These are phyloP conservation scores for Cystobasidium onofrii DNA, from an alignment of 768 basidiomycete genomes.

Conservation along the genomic window DNA sequence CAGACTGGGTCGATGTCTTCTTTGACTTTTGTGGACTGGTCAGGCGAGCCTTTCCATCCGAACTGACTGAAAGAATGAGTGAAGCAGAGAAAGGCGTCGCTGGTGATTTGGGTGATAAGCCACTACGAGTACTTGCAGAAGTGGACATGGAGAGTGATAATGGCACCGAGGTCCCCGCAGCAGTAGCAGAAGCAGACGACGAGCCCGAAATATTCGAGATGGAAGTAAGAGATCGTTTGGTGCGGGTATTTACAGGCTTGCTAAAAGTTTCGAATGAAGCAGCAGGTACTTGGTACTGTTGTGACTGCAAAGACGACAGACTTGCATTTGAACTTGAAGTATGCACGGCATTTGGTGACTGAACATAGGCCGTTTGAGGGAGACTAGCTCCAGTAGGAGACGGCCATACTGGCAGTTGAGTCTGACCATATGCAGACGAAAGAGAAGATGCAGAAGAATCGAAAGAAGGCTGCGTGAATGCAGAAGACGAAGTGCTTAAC, in stretches of 20 bases:
- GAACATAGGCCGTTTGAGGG: neutral
- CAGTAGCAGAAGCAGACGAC: neutral
- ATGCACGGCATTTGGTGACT: neutral
- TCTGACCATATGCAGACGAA: neutral
- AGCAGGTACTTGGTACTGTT: neutral
- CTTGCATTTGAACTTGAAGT: neutral
- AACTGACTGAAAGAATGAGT: constrained; percentile 9
- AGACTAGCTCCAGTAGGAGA: neutral
- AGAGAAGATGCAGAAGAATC: neutral
- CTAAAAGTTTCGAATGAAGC: neutral
- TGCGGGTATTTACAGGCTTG: neutral
- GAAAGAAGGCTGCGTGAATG: neutral
- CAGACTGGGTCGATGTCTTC: neutral
- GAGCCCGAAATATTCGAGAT: neutral
- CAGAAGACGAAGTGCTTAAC: neutral
- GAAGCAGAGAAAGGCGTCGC: neutral
- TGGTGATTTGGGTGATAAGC: neutral
- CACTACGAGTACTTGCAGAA: neutral
- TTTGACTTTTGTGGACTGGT: neutral
- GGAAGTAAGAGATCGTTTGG: neutral
- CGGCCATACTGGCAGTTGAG: neutral
- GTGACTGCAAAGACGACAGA: neutral
- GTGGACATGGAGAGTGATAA: neutral
- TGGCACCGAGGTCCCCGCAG: neutral
- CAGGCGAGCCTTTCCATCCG: constrained; percentile 22